These are phyloP conservation scores for Spongospora subterranea DNA, from an alignment of 208 protist species.

Conservation along the genomic window DNA sequence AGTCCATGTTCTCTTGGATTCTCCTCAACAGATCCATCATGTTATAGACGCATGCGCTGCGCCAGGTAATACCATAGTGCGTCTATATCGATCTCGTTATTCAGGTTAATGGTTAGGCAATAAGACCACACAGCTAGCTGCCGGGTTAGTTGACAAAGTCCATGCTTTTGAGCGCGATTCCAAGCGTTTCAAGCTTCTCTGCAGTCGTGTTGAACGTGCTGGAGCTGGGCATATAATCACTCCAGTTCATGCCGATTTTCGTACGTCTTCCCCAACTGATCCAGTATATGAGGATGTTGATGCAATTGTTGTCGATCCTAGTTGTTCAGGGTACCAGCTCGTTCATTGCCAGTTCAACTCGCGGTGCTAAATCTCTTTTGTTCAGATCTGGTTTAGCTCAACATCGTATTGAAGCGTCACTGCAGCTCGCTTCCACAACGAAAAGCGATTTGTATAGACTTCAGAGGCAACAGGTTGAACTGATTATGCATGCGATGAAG, in stretches of 20 bases:
- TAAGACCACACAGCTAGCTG: conserved; percentile 74
- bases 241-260: conserved; percentile 57
- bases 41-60: conserved; percentile 78
- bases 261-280: background rate
- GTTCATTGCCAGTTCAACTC: background rate
- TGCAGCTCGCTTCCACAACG: background rate
- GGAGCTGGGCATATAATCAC: background rate
- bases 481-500: conserved; percentile 69
- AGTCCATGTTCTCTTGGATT: conserved; percentile 54
- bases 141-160: conserved; percentile 67
- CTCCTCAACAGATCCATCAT: background rate
- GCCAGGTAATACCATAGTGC: conserved; percentile 70
- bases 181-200: conserved; percentile 53
- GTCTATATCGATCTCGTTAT: background rate
- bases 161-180: conserved; percentile 67
- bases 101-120: no score
- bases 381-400: conserved; percentile 72
- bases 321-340: conserved; percentile 67
- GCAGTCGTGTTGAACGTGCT: background rate
- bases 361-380: background rate
- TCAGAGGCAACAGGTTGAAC: background rate
- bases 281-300: conserved; percentile 35
- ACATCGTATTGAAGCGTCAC: conserved; percentile 23
- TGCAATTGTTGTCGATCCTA: conserved; percentile 74
- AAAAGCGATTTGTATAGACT: background rate